These are phyloP conservation scores for Neoscytalidium dimidiatum DNA, from an alignment of 2,329 filamentous ascomycete species.

Conservation along the genomic window DNA sequence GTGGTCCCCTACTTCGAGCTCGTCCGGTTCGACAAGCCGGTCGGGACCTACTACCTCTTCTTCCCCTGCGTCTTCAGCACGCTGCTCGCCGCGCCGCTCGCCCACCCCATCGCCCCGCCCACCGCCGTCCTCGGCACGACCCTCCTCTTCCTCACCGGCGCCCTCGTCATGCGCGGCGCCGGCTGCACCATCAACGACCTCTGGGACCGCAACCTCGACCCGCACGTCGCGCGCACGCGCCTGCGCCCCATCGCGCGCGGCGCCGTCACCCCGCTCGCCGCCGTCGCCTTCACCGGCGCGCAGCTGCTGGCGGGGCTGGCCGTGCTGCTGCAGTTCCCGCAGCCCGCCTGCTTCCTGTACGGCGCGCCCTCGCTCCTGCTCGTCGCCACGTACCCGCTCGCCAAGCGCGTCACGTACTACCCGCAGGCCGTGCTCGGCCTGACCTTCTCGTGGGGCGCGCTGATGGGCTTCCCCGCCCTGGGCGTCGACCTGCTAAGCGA, in stretches of 20 bases:
- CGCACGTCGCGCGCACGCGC: slow-evolving; percentile 73
- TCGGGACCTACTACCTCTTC: slow-evolving; percentile 82
- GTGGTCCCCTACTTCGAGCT: slow-evolving; percentile 83
- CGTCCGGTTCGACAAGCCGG: slow-evolving; percentile 77
- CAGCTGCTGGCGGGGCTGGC: slow-evolving; percentile 74
- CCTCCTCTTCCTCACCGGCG: slow-evolving; percentile 71
- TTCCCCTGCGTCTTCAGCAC: slow-evolving; percentile 86
- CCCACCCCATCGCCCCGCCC: slow-evolving; percentile 61
- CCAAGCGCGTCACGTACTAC: slow-evolving; percentile 85
- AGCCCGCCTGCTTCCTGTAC: slow-evolving; percentile 69
- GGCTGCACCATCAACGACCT: slow-evolving; percentile 90
- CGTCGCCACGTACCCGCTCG: slow-evolving; percentile 76
- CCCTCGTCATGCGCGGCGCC: slow-evolving; percentile 82
- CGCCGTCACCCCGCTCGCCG: slow-evolving; percentile 72
- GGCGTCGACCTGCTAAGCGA: slow-evolving; percentile 73
- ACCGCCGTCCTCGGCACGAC: slow-evolving; percentile 64
- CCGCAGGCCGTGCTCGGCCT: slow-evolving; percentile 81
- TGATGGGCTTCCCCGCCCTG: slow-evolving; percentile 84
- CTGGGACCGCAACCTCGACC: slow-evolving; percentile 86
- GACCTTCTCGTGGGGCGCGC: slow-evolving; percentile 86
- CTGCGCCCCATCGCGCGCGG: slow-evolving; percentile 79
- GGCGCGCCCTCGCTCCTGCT: slow-evolving; percentile 73
- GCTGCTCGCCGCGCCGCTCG: slow-evolving; percentile 73
- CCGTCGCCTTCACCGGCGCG: slow-evolving; percentile 70
- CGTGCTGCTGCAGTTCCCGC: slow-evolving; percentile 74